phyloP scores from a whole-genome alignment of 371 early-diverging fungal species.

The Rhizomucor miehei region DNA sequence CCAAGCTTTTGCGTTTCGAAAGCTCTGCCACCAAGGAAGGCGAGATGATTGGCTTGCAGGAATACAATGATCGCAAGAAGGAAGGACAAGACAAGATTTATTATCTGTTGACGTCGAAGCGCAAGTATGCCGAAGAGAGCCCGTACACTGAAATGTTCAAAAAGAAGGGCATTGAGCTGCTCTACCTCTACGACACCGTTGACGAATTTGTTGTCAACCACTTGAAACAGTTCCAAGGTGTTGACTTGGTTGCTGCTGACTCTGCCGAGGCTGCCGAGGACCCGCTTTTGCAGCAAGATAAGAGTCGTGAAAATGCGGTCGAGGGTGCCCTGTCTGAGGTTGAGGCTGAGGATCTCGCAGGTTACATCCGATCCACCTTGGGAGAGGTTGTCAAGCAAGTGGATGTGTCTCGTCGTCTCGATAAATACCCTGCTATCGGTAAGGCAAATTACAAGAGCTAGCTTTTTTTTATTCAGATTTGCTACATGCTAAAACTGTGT shows the following conservation, averaged over 20 bases:
- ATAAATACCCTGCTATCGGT: constrained; percentile 73
- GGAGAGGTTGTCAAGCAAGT: constrained; percentile 68
- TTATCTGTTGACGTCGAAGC: constrained; percentile 80
- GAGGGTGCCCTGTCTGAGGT: constrained; percentile 45
- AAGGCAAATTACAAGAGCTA: constrained; percentile 7
- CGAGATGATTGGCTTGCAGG: constrained; percentile 77
- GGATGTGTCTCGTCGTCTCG: constrained; percentile 64
- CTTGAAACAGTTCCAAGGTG: constrained; percentile 71
- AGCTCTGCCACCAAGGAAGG: constrained; percentile 62
- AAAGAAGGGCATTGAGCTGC: constrained; percentile 68
- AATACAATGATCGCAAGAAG: constrained; percentile 85
- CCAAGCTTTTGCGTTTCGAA: constrained; percentile 85
- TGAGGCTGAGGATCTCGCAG: constrained; percentile 61
- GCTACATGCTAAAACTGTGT: constrained; percentile 1
- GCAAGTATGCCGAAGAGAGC: constrained; percentile 74
- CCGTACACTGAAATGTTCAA: constrained; percentile 90
- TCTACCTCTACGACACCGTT: constrained; percentile 79
- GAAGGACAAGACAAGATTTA: constrained; percentile 93
- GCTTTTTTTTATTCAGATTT: too few species aligned
- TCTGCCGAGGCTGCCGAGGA: constrained; percentile 60
- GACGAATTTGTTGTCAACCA: constrained; percentile 91
- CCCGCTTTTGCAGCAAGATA: constrained; percentile 44
- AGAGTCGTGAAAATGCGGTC: constrained; percentile 19
- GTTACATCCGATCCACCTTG: constrained; percentile 64
- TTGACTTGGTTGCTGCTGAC: constrained; percentile 81